Evolutionary conservation across 164 flowering plant species (phyloP), one percentile per base, ranked within the genome.

Genomic region (Platanus orientalis): DNA sequence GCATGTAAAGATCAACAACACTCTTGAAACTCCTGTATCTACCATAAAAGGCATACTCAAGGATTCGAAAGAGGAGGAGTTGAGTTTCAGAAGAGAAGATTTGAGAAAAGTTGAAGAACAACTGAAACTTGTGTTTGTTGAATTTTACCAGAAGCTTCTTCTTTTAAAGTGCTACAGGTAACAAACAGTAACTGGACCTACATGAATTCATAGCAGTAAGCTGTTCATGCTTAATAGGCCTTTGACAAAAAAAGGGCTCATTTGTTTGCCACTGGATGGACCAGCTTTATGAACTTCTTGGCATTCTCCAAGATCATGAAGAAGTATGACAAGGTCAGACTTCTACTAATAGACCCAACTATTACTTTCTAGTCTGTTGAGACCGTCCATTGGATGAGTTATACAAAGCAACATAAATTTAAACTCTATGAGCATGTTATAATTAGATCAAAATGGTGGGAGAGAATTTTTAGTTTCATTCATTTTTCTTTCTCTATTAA

Each of bases 251-350:
- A n/a, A n/a, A n/a, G n/a, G n/a, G n/a, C n/a, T n/a, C n/a, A n/a
- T n/a, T n/a, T n/a, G n/a, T n/a, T n/a, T n/a, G n/a, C 57, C 58
- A 5, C 51, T 73, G 54, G 54, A 34, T 69, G 66, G 52, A 75
- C 48, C 84, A 85, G 86, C 65, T 83, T 69, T 67, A 73, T 79
- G 75, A 83, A 82, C 63, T 78, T 80, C 50, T 68, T 80, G 57
- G 88, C 84, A 55, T 81, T 82, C 69, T 78, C 87, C 50, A 86
- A 82, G 75, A 84, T 82, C 71, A 71, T 86, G 80, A 83, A 80
- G 61, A 83, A 82, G 60, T 86, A 80, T 66, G 88, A 86, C 19
- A 82, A 83, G 88, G 91, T 86, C n/a, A n/a, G n/a, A n/a, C n/a
- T n/a, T n/a, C n/a, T n/a, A n/a, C n/a, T n/a, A n/a, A n/a, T n/a